Conservation (phyloP, 1,284 basidiomycete species). For the Ceratobasidium sp. region DNA sequence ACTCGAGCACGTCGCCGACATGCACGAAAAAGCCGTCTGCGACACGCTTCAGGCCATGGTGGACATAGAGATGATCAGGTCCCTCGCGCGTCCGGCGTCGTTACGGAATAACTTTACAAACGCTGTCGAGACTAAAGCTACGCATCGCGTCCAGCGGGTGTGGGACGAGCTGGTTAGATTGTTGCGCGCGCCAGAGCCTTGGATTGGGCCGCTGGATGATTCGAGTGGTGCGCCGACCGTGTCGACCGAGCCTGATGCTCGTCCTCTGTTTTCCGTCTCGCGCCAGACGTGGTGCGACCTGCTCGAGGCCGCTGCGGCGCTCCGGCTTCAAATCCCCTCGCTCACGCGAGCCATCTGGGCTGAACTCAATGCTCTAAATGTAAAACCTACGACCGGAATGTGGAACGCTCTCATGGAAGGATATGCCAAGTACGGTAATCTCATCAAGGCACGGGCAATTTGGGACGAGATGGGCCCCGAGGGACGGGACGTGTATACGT, state of each 20-base stretch:
- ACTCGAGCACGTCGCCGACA: slow-evolving; percentile 54
- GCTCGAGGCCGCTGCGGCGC: slow-evolving; percentile 66
- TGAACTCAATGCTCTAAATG: slow-evolving; percentile 64
- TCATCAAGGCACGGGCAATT: slow-evolving; percentile 61
- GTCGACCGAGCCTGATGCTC: slow-evolving; percentile 51
- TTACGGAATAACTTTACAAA: slow-evolving; percentile 62
- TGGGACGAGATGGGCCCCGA: slow-evolving; percentile 71
- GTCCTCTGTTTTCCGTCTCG: slow-evolving; percentile 60
- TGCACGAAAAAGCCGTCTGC: slow-evolving; percentile 57
- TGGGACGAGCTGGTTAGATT: slow-evolving; percentile 64
- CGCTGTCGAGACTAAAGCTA: slow-evolving; percentile 51
- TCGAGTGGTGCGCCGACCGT: slow-evolving; percentile 50
- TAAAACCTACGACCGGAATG: slow-evolving; percentile 62
- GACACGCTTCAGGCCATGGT: slow-evolving; percentile 56
- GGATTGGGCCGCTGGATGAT: slow-evolving; percentile 57
- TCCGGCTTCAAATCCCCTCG: slow-evolving; percentile 60
- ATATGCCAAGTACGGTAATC: slow-evolving; percentile 62
- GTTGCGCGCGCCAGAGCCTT: slow-evolving; percentile 61
- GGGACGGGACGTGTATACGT: slow-evolving; percentile 65
- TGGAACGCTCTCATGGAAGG: slow-evolving; percentile 76
- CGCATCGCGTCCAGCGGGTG: slow-evolving; percentile 56
- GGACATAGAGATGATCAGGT: slow-evolving; percentile 62
- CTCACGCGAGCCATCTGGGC: slow-evolving; percentile 71
- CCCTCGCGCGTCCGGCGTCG: slow-evolving; percentile 62
- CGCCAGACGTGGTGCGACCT: slow-evolving; percentile 70